Base-by-base conservation (phyloP, 2,329 filamentous ascomycete genomes). In the Pseudogymnoascus sp. region DNA sequence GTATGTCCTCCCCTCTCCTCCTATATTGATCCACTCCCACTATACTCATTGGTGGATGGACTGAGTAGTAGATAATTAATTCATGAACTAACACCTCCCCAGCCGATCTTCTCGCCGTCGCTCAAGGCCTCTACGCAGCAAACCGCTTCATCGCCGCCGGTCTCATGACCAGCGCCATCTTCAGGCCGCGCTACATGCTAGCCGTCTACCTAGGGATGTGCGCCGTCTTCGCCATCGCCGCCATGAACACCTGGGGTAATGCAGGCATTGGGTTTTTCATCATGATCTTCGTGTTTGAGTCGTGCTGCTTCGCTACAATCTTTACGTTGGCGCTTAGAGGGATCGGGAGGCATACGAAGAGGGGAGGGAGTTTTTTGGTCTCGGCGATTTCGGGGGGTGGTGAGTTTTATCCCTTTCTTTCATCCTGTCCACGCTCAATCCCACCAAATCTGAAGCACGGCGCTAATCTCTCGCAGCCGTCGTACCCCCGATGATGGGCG, bases 51-150 rank as follows among this genome's bases (percentile, higher is more conserved):
- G 29, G 29, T 8, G 6, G 29, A 31, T 31, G 6, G 8, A 31
- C 29, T 10, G 29, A 19, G 19, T 19, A 19, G 19, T 19, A 19
- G 19, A 19, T 19, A 19, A 19, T 19, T 19, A 19, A 19, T 19
- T 19, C 19, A 31, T 31, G 5, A 31, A 87, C 81, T 1, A 81
- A 88, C 6, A 53, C 14, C 24, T n/a, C 7, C 6, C 14, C 14
- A 53, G 44, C 44, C 14, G 85, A 86, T 63, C 82, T 89, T 65
- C 83, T 91, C 44, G 88, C 89, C 24, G 87, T 88, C 0, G 90
- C 88, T 0, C 90, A 93, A 74, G 88, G 86, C 6, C 80, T 82
- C 10, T 93, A 93, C 68, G 86, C 90, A 0, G 71, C 88, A 1
- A 90, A 90, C 11, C 86, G 90, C 1, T 92, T 93, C 74, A 75